A percentile compares a stretch with the other conserved stretches of the same genome.
These are phyloP conservation scores for Purshia tridentata DNA, from an alignment of 306 rosid genomes.

Conservation along the genomic window DNA sequence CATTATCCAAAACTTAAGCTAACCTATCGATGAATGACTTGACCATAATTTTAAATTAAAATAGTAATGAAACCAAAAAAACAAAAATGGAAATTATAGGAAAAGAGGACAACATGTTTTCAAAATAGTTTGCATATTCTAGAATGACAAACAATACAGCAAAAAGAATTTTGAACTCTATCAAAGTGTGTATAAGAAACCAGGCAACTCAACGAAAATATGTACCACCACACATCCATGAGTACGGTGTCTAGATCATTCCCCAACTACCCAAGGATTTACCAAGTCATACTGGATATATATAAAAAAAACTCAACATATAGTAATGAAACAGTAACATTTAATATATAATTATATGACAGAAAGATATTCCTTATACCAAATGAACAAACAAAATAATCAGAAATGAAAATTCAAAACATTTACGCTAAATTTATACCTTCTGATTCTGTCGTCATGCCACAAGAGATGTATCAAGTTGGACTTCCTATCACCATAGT, in stretches of 20 bases:
- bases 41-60: neutral
- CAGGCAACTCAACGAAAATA: neutral
- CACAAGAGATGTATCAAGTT: slow-evolving; percentile 79
- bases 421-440: slow-evolving; percentile 40
- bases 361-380: neutral
- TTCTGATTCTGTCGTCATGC: slow-evolving; percentile 80
- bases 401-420: neutral
- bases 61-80: neutral
- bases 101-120: neutral
- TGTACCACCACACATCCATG: neutral
- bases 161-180: neutral
- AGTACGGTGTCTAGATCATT: neutral
- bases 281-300: neutral
- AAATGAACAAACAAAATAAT: slow-evolving; percentile 8
- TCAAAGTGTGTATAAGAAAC: neutral
- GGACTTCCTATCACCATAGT: slow-evolving; percentile 77
- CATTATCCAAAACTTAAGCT: slow-evolving; percentile 6
- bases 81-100: neutral
- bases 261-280: neutral
- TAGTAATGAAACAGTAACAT: slow-evolving; percentile 6
- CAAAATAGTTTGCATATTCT: neutral
- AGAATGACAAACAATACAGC: neutral
- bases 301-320: neutral
- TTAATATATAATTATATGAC: neutral
- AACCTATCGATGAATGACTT: neutral